Base-by-base conservation (phyloP, 169 alveolate genomes). In the Eimeria falciformis region DNA sequence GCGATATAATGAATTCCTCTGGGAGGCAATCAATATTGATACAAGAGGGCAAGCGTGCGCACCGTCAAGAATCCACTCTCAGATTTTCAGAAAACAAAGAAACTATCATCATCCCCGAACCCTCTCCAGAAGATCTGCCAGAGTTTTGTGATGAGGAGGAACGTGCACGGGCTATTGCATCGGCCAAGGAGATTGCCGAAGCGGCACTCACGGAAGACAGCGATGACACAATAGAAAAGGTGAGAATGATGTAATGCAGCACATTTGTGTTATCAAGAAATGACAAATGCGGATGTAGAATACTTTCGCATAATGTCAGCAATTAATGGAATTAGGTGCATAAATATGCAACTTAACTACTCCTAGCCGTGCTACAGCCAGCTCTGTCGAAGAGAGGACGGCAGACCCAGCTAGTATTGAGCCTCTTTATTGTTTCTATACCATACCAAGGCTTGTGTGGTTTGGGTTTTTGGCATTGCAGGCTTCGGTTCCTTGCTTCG, bases 61-160 rank as follows among this genome's bases (percentile, higher is more conserved):
- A 14, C n/a, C 62, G 14, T 14, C 62, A 50, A 50, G 62, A 14
- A 7, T 11, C 62, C 62, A 14, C 62, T 50, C 62, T 50, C 62
- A 7, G 14, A 11, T 50, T 50, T 50, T 7, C 62, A 11, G n/a
- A 7, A 50, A 50, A 14, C 7, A 14, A 50, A 14, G 62, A 50
- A 50, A 50, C 62, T 11, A 11, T 50, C 62, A 7, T 50, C 29
- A 40, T 71, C 53, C 82, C 82, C 5, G 82, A 71, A 29, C 82
- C 82, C 53, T 27, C 82, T 1, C 47, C 9, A 5, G 50, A 27
- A 14, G 82, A 71, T 17, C 82, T 71, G 33, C 82, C 82, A 0
- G 82, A 71, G 23, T 71, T 71, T n/a, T 27, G 53, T 53, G 43
- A 45, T 53, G 82, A 71, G 17, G 82, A 71, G 17, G 82, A 71